Base-by-base conservation (phyloP, 331 rosid species). In the Telfairia occidentalis region DNA sequence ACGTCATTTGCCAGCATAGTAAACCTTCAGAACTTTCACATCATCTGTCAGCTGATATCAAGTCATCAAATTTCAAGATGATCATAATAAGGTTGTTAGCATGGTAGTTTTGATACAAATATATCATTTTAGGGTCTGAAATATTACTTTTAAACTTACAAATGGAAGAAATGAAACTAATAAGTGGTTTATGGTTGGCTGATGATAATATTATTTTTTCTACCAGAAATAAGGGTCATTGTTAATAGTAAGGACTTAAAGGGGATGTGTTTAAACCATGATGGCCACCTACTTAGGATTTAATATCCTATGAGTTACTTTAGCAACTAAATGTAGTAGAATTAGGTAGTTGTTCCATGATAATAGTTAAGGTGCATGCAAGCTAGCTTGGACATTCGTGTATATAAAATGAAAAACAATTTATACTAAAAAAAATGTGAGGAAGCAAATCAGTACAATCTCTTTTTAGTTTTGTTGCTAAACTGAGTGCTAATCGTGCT, bases 401-500 rank as follows among this genome's bases (percentile, higher is more conserved):
- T n/a, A n/a, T n/a, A n/a, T n/a, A n/a, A n/a, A n/a, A n/a, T n/a
- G n/a, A n/a, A n/a, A n/a, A n/a, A n/a, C n/a, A n/a, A n/a, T n/a
- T n/a, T 60, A 15, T 60, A 30, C 10, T 15, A 7, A 61, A 61
- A 7, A 61, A 61, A 9, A 8, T 18, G 16, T 15, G 15, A 34
- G 43, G 70, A 61, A 8, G 43, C 26, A 61, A 61, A 18, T 21
- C 0, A 55, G 16, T 34, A 13, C 26, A 61, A 4, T 32, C 69
- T 43, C 52, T 43, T 43, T 42, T 70, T 70, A 45, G 54, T 70
- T 42, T 70, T 70, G 40, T 70, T 45, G n/a, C 40, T 45, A 45
- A 24, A 7, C 40, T 15, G 30, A 29, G 10, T 48, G 40, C 8
- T 29, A 13, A 7, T 45, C 21, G 5, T 46, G 59, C 58, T 71